Conservation (phyloP, 805 yeast species). For the Ogataea parapolymorpha region DNA sequence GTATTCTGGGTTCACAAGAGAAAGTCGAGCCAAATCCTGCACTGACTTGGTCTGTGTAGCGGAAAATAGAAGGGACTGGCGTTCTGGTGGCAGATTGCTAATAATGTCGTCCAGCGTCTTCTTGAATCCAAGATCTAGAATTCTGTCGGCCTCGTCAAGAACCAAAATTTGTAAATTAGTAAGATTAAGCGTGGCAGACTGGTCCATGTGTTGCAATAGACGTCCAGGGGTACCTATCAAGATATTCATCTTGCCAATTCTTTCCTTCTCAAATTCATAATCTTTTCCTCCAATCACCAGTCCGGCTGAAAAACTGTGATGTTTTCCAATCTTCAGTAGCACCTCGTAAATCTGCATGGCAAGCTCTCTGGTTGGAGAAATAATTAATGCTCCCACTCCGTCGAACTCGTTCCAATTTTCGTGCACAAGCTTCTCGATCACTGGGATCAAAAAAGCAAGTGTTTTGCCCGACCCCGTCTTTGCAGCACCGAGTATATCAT, state of each 20-base stretch:
- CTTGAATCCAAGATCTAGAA: constrained; percentile 91
- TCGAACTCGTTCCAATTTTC: constrained; percentile 78
- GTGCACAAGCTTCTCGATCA: constrained; percentile 64
- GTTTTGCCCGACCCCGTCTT: constrained; percentile 92
- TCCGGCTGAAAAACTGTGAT: constrained; percentile 79
- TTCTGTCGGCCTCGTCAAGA: constrained; percentile 89
- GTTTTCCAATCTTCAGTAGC: constrained; percentile 72
- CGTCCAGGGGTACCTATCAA: constrained; percentile 92
- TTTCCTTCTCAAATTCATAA: constrained; percentile 72
- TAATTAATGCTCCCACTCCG: constrained; percentile 83
- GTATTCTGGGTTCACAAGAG: constrained; percentile 61
- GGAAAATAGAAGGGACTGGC: constrained; percentile 82
- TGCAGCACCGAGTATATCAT: constrained; percentile 84
- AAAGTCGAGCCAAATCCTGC: constrained; percentile 75
- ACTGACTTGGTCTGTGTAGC: constrained; percentile 89
- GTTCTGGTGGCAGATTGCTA: constrained; percentile 68
- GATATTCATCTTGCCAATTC: constrained; percentile 76
- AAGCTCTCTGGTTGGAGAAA: constrained; percentile 90
- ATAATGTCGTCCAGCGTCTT: constrained; percentile 78
- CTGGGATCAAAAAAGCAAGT: constrained; percentile 78
- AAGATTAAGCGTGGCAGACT: constrained; percentile 75
- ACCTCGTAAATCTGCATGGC: constrained; percentile 92
- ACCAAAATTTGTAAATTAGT: constrained; percentile 74
- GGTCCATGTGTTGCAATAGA: constrained; percentile 85
- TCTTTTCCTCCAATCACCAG: constrained; percentile 93